phyloP scores from a whole-genome alignment of 306 rosid genomes.

The Hippophae tibetana region DNA sequence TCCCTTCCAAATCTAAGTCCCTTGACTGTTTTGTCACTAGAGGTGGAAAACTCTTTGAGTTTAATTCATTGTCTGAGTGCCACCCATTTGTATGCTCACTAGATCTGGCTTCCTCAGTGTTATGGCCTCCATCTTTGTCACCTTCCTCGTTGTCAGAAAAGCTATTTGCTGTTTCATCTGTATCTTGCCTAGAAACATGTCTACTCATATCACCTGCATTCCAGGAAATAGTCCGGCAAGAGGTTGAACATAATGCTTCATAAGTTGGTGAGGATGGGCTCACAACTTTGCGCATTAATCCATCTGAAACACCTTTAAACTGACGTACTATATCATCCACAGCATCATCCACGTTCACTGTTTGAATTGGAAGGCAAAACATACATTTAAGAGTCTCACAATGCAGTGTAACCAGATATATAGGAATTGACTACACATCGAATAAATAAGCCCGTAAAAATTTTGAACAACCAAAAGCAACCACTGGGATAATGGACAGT shows the following conservation, averaged over 20 bases:
- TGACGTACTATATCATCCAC: conserved; percentile 92
- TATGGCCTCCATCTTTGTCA: conserved; percentile 28
- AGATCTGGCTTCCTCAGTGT: conserved; percentile 28
- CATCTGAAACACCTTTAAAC: conserved; percentile 92
- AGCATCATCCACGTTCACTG: conserved; percentile 95
- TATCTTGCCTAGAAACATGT: conserved; percentile 33
- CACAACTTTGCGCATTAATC: conserved; percentile 60
- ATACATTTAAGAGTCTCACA: background rate
- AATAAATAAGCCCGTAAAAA: background rate
- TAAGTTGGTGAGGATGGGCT: conserved; percentile 37
- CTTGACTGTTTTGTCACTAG: conserved; percentile 28
- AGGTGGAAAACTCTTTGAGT: conserved; percentile 40
- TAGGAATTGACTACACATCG: background rate
- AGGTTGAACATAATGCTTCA: conserved; percentile 39
- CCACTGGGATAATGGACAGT: too few species aligned
- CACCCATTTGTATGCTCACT: conserved; percentile 33
- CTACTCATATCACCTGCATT: conserved; percentile 48
- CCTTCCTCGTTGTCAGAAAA: conserved; percentile 56
- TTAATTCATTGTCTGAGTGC: conserved; percentile 73
- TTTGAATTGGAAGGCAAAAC: conserved; percentile 8
- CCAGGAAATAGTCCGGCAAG: conserved; percentile 29
- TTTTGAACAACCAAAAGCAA: too few species aligned
- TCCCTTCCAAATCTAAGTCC: conserved; percentile 35
- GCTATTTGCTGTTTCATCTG: conserved; percentile 44
- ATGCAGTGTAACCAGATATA: conserved; percentile 12